Base-by-base conservation (phyloP, 2,329 filamentous ascomycete species). In the Scleromitrula shiraiana region DNA sequence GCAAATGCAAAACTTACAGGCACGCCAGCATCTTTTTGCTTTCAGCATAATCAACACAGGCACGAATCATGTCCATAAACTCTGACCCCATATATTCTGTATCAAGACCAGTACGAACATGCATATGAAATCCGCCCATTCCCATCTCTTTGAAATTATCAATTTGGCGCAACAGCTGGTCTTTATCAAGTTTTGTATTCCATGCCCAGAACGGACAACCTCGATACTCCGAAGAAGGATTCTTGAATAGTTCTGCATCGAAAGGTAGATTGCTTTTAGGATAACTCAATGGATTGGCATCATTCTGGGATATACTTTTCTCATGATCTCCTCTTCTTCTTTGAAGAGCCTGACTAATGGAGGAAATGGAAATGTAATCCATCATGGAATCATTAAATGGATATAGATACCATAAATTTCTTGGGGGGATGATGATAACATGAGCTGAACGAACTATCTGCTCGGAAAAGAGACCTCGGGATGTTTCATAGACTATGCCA, bases 111-210 rank as follows among this genome's bases (percentile, higher is more conserved):
- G 55, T 59, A 14, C 62, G 53, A 14, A 59, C 56, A 51, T 65
- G 62, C 54, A 64, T 64, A 24, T 62, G 59, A 33, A 64, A 64
- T 3, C 63, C 63, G 3, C 62, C 63, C 48, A 64, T 53, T 2
- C 63, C 62, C 63, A 65, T 65, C 8, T 59, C 57, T 14, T 50
- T 33, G 15, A 65, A 58, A 45, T 57, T 40, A 41, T 64, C 60
- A 24, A 65, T 63, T 41, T 65, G 62, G 17, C 59, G 55, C 2
- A 60, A 54, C 40, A 64, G 45, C 45, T 60, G 56, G 9, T 50
- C 49, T 49, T 58, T 59, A 8, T 62, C 55, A 7, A 64, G 56
- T 30, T 57, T 60, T 2, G 53, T 54, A 38, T 64, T 65, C 61
- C 62, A 65, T 30, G 59, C 41, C 60, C 62, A 64, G 4, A 64